Evolutionary conservation across 2,329 filamentous ascomycete genomes (phyloP).

Genomic region (Ascochyta viciae-villosae): DNA sequence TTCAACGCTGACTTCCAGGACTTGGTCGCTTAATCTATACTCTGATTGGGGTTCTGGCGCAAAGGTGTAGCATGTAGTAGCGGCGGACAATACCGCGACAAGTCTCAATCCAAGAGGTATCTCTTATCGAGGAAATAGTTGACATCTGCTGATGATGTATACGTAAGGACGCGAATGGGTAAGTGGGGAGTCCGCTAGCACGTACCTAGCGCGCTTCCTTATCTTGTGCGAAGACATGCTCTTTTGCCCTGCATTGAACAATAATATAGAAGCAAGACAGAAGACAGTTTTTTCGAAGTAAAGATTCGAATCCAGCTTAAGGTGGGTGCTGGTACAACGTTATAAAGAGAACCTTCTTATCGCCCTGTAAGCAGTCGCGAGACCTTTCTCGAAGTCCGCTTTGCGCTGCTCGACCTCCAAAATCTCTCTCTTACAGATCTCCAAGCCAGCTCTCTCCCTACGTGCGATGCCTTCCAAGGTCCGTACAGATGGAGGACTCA

Average conservation of each 20-base stretch:
- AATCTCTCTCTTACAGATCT: conserved; percentile 18
- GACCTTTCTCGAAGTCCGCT: conserved; percentile 4
- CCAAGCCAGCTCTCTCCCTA: conserved; percentile 19
- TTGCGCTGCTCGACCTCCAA: neutral
- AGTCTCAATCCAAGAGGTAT: no score
- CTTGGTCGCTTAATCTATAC: neutral
- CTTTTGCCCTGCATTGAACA: neutral
- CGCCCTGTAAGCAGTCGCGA: neutral
- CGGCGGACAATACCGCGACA: no score
- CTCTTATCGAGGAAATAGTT: no score
- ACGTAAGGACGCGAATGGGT: neutral
- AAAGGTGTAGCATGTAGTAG: no score
- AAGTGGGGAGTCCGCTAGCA: neutral
- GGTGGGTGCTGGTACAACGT: neutral
- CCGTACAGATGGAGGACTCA: neutral
- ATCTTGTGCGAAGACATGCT: neutral
- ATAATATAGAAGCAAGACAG: neutral
- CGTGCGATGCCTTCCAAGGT: conserved; percentile 14
- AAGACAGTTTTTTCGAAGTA: neutral
- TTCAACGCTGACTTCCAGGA: conserved; percentile 7
- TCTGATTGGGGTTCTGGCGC: no score
- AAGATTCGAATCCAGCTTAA: neutral
- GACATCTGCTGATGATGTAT: neutral
- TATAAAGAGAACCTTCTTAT: neutral
- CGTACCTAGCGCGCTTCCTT: neutral